Base-by-base conservation (phyloP, 2,329 filamentous ascomycete genomes). In the Fragosphaeria purpurea region DNA sequence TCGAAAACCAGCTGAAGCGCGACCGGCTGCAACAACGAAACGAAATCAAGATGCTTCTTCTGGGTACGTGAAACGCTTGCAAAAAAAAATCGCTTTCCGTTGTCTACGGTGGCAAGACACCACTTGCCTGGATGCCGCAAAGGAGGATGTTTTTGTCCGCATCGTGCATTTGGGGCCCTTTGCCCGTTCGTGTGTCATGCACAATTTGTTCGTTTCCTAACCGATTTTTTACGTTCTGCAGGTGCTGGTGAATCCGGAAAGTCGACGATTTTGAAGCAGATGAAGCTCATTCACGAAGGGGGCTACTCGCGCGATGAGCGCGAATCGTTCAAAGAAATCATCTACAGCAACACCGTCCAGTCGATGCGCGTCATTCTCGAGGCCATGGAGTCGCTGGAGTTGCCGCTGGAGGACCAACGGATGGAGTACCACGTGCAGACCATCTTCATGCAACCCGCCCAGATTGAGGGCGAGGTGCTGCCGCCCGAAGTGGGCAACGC, bases 281-380 rank as follows among this genome's bases (percentile, higher is more conserved):
- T 95, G 88, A 98, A 97, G 79, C 86, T 98, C 64, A 98, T 98
- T 64, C 88, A 98, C 70, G 93, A 98, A 76, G 93, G 93, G 57
- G 91, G 93, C 61, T 98, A 97, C 75, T 97, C 93, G 56, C 86
- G 91, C 68, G 93, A 97, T 59, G 80, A 84, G 67, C 75, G 79
- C 56, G 79, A 83, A 65, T 82, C 78, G 6, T 83, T 83, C 73
- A 83, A 83, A 67, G 80, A 83, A 61, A 83, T 83, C 62, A 83
- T 84, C 63, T 83, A 82, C 70, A 82, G 77, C 70, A 84, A 84
- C 67, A 83, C 79, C 1, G 79, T 83, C 12, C 80, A 83, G 65
- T 83, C 79, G 39, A 83, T 83, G 80, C 79, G 79, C 58, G 80
- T 83, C 60, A 83, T 84, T 50, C 74, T 83, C 53, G 79, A 83